These are phyloP conservation scores for Hirschfeldia incana DNA, from an alignment of 345 rosid species.

Conservation along the genomic window DNA sequence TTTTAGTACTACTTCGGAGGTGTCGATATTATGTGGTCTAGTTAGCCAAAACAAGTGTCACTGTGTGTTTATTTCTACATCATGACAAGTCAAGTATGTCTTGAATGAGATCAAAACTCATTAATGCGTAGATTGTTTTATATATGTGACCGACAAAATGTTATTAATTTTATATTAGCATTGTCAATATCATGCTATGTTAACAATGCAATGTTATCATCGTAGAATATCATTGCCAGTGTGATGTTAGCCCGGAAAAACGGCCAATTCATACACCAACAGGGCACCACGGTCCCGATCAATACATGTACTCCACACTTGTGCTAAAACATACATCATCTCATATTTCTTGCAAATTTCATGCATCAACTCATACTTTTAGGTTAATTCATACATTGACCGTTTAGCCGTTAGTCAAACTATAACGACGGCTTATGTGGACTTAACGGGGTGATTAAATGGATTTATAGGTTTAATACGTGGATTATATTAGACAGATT, in stretches of 20 bases:
- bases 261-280: too few relatives aligned
- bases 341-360: too few relatives aligned
- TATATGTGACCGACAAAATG: background rate
- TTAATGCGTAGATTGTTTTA: background rate
- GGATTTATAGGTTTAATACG: background rate
- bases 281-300: too few relatives aligned
- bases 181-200: background rate
- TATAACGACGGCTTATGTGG: too few relatives aligned
- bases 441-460: background rate
- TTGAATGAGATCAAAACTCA: conserved; percentile 5
- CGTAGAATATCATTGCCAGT: background rate
- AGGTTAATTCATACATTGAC: too few relatives aligned
- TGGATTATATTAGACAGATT: background rate
- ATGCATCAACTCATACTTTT: too few relatives aligned
- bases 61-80: background rate
- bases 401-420: too few relatives aligned
- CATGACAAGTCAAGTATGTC: background rate
- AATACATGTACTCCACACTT: too few relatives aligned
- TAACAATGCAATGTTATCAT: background rate
- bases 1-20: background rate
- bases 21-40: background rate
- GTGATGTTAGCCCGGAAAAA: background rate
- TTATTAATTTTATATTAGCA: background rate
- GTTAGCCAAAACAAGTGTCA: conserved; percentile 1
- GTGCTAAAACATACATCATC: too few relatives aligned